Conservation (phyloP, 352 stramenopile species). For the Globisporangium nunn region DNA sequence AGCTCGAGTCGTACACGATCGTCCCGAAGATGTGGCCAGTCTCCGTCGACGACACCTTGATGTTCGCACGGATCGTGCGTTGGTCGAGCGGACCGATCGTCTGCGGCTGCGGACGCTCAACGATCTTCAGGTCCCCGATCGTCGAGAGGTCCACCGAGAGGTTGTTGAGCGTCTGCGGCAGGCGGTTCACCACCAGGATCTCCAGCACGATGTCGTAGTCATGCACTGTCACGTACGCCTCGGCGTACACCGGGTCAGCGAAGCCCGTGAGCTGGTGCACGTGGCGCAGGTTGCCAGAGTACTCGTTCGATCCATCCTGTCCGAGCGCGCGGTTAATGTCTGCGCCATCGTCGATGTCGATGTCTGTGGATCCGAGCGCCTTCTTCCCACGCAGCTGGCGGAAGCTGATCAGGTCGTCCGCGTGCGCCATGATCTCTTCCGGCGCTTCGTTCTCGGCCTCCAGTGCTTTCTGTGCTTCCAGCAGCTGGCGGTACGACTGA, state of each 20-base stretch:
- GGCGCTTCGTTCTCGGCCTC: slow-evolving; percentile 51
- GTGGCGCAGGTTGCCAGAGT: slow-evolving; percentile 90
- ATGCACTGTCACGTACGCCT: slow-evolving; percentile 99
- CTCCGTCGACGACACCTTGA: slow-evolving; percentile 99
- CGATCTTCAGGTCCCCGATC: slow-evolving; percentile 99
- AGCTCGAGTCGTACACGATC: slow-evolving; percentile 98
- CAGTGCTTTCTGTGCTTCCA: slow-evolving; percentile 68
- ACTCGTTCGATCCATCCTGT: slow-evolving; percentile 82
- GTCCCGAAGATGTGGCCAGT: slow-evolving; percentile 99
- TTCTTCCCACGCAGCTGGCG: slow-evolving; percentile 93
- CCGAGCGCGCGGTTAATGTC: slow-evolving; percentile 94
- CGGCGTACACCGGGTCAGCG: slow-evolving; percentile 98
- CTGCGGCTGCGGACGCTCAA: slow-evolving; percentile 96
- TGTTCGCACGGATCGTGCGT: slow-evolving; percentile 95
- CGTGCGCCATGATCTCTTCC: slow-evolving; percentile 60
- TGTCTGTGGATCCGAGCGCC: slow-evolving; percentile 89
- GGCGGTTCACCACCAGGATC: slow-evolving; percentile 98
- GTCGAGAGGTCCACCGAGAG: slow-evolving; percentile 98
- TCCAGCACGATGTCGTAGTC: slow-evolving; percentile 99
- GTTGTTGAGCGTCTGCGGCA: slow-evolving; percentile 97
- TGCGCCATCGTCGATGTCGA: slow-evolving; percentile 97
- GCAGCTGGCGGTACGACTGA: slow-evolving; percentile 61
- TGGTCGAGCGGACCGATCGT: slow-evolving; percentile 97
- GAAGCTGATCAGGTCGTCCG: slow-evolving; percentile 98
- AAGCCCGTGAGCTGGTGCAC: slow-evolving; percentile 99